Percentiles rank a stretch among this genome's conserved stretches.
Evolutionary conservation across 345 rosid genomes (phyloP).

Genomic region (Pistacia atlantica): DNA sequence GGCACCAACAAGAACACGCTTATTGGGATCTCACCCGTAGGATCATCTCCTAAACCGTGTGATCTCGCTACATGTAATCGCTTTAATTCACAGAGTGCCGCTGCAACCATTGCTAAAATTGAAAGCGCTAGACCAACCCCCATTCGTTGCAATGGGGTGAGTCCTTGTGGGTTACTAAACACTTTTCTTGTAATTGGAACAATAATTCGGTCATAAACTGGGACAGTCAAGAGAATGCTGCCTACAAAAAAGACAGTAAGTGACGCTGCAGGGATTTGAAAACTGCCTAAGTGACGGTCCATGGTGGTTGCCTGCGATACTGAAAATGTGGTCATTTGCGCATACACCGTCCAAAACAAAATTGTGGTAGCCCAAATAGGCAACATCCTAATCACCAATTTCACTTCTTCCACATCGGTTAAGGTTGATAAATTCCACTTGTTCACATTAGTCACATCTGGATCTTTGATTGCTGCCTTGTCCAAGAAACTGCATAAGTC

Average conservation of each 20-base stretch:
- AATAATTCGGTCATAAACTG: conserved; percentile 68
- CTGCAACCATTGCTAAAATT: conserved; percentile 61
- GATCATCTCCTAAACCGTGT: conserved; percentile 40
- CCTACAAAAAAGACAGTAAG: conserved; percentile 80
- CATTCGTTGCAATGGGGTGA: conserved; percentile 82
- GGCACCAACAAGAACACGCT: conserved; percentile 84
- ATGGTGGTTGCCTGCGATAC: conserved; percentile 90
- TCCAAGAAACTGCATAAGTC: conserved; percentile 70
- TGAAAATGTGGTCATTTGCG: conserved; percentile 91
- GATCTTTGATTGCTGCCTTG: conserved; percentile 72
- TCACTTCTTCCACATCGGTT: conserved; percentile 95
- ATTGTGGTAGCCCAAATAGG: conserved; percentile 93
- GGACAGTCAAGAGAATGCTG: conserved; percentile 82
- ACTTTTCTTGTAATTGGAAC: conserved; percentile 54
- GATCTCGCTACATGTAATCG: conserved; percentile 51
- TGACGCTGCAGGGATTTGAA: conserved; percentile 78
- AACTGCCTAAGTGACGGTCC: conserved; percentile 84
- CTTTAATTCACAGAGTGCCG: conserved; percentile 71
- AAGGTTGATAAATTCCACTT: conserved; percentile 83
- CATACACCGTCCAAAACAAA: conserved; percentile 94
- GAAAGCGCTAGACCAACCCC: conserved; percentile 70
- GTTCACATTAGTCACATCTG: conserved; percentile 35
- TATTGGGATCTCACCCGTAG: conserved; percentile 52
- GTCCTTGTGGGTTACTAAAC: conserved; percentile 68
- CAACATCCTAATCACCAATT: conserved; percentile 79